Evolutionary conservation across 352 stramenopile genomes (phyloP).

Genomic region (Phytophthora megakarya): DNA sequence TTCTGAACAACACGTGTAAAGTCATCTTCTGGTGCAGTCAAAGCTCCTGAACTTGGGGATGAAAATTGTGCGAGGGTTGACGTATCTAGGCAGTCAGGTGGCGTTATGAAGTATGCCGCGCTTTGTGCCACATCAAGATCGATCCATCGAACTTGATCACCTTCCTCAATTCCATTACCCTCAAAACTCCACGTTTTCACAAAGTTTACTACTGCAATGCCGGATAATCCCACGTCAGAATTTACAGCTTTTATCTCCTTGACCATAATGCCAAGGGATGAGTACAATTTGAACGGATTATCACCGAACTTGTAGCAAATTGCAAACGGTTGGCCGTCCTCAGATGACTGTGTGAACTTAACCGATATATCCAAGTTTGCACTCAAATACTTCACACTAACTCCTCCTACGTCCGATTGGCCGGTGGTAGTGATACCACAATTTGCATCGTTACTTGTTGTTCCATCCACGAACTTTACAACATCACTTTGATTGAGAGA

Average conservation of each 20-base stretch:
- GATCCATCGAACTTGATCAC: conserved; percentile 68
- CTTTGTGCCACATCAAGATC: conserved; percentile 41
- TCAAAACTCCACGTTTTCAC: conserved; percentile 58
- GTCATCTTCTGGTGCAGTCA: conserved; percentile 44
- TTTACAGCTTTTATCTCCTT: conserved; percentile 52
- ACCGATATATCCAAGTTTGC: conserved; percentile 29
- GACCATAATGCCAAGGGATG: conserved; percentile 47
- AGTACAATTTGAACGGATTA: conserved; percentile 74
- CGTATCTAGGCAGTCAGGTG: conserved; percentile 46
- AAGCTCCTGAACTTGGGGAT: conserved; percentile 1
- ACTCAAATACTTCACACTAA: conserved; percentile 38
- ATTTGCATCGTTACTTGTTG: conserved; percentile 58
- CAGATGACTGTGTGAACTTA: conserved; percentile 55
- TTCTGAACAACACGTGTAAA: conserved; percentile 44
- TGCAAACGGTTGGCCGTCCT: conserved; percentile 41
- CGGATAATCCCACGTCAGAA: conserved; percentile 35
- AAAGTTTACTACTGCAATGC: conserved; percentile 55
- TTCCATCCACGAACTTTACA: conserved; percentile 69
- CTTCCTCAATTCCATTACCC: conserved; percentile 42
- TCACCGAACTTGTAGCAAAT: conserved; percentile 77
- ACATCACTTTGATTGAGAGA: conserved; percentile 45
- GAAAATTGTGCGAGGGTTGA: conserved; percentile 44
- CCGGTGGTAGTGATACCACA: conserved; percentile 45
- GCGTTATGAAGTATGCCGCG: conserved; percentile 19
- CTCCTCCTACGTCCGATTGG: conserved; percentile 56